Evolutionary conservation across 306 rosid species (phyloP).

Genomic region (Styphnolobium japonicum): DNA sequence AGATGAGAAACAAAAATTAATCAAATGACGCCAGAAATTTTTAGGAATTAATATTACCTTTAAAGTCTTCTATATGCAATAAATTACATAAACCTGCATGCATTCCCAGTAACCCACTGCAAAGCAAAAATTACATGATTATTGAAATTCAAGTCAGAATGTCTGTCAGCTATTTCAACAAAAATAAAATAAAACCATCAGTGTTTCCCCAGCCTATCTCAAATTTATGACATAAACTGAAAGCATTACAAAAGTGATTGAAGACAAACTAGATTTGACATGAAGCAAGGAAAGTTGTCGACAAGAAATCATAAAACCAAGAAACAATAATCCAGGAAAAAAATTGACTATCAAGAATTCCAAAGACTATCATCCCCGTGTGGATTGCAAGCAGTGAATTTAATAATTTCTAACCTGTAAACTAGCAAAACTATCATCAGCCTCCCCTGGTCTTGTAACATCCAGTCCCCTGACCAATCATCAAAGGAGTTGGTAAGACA

Average conservation of each 20-base stretch:
- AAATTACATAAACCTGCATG: not conserved
- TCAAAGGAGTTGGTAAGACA: conserved; percentile 21
- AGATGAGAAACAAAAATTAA: conserved; percentile 22
- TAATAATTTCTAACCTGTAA: conserved; percentile 66
- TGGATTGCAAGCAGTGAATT: conserved; percentile 23
- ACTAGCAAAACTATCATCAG: conserved; percentile 67
- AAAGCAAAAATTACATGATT: not conserved
- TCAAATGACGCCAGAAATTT: conserved; percentile 14
- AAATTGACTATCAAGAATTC: not conserved
- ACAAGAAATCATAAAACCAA: not conserved
- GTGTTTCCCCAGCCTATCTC: not conserved
- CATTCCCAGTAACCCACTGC: conserved; percentile 1
- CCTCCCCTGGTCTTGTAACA: conserved; percentile 78
- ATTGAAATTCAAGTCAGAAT: conserved; percentile 12
- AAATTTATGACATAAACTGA: not conserved
- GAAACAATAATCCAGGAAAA: not conserved
- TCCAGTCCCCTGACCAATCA: conserved; percentile 76
- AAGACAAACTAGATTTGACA: not conserved
- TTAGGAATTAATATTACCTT: too few species aligned
- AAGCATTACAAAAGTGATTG: not conserved
- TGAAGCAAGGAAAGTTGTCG: not conserved
- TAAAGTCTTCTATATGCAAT: not conserved
- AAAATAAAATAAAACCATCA: conserved; percentile 7
- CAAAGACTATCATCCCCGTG: conserved; percentile 4
- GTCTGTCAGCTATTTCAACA: conserved; percentile 1